A percentile compares a stretch with the other conserved stretches of the same genome.
Evolutionary conservation across 208 protist species (phyloP).

Genomic region (Trypanosoma caninum): DNA sequence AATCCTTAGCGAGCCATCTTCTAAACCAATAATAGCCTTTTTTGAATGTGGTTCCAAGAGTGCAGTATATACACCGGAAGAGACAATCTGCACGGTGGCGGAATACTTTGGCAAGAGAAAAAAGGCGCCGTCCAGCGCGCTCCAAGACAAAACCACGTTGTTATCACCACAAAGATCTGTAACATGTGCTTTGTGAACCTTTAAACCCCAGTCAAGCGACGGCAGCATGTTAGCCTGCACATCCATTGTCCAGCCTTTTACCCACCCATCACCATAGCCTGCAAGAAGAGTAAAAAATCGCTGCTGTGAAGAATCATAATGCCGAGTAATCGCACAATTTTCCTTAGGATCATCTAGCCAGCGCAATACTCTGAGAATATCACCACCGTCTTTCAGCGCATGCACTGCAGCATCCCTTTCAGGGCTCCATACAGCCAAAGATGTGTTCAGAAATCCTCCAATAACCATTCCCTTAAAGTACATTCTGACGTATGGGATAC

Average conservation of each 20-base stretch:
- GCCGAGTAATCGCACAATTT: background rate
- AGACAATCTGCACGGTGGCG: slow-evolving; percentile 20
- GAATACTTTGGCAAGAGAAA: slow-evolving; percentile 39
- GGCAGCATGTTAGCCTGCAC: slow-evolving; percentile 4
- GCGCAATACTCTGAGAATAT: background rate
- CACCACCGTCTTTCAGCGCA: slow-evolving; percentile 2
- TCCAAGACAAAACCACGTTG: slow-evolving; percentile 53
- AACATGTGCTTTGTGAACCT: slow-evolving; percentile 51
- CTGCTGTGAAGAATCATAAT: no score
- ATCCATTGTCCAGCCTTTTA: slow-evolving; percentile 44
- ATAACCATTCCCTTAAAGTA: slow-evolving; percentile 16
- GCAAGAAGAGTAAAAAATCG: slow-evolving; percentile 28
- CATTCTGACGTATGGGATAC: slow-evolving; percentile 19
- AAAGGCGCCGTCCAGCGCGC: slow-evolving; percentile 50
- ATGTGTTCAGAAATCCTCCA: background rate
- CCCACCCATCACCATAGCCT: slow-evolving; percentile 56
- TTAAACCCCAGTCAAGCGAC: slow-evolving; percentile 45
- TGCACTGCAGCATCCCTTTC: slow-evolving; percentile 13
- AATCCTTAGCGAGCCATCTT: slow-evolving; percentile 46
- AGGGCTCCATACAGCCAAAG: slow-evolving; percentile 15
- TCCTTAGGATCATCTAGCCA: slow-evolving; percentile 14
- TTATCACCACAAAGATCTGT: slow-evolving; percentile 53
- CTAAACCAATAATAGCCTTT: slow-evolving; percentile 48
- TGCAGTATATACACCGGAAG: slow-evolving; percentile 20
- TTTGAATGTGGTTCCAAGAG: slow-evolving; percentile 56